phyloP scores from a whole-genome alignment of 1,139 yeast genomes.

The Debaryomyces sp. region DNA sequence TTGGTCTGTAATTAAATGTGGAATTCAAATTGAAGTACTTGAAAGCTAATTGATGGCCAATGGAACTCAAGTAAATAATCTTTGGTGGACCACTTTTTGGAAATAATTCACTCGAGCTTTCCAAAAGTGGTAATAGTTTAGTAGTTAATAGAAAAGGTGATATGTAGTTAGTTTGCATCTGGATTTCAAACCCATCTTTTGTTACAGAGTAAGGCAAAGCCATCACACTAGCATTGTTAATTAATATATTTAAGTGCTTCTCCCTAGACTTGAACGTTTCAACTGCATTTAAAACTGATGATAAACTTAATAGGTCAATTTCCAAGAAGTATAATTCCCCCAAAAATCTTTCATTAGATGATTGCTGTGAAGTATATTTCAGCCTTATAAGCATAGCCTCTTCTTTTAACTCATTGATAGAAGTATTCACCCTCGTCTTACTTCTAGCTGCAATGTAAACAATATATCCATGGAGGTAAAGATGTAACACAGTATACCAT shows the following conservation, averaged over 20 bases:
- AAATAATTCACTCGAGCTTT: conserved; percentile 30
- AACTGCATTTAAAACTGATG: conserved; percentile 61
- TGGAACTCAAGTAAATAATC: conserved; percentile 67
- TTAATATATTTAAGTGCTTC: conserved; percentile 56
- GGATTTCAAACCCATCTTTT: conserved; percentile 75
- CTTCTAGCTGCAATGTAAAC: conserved; percentile 48
- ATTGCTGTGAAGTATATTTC: conserved; percentile 13
- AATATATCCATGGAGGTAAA: conserved; percentile 45
- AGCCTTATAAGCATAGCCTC: conserved; percentile 23
- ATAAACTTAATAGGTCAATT: conserved; percentile 62
- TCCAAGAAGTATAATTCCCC: conserved; percentile 66
- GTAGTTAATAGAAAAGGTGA: conserved; percentile 75
- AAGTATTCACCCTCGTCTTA: conserved; percentile 35
- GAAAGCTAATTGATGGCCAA: conserved; percentile 65
- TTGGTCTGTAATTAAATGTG: conserved; percentile 63
- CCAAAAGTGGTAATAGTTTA: conserved; percentile 57
- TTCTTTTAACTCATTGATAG: conserved; percentile 36
- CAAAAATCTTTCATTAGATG: conserved; percentile 26
- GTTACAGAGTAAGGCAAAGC: conserved; percentile 70
- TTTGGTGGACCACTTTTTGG: conserved; percentile 49
- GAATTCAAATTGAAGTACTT: conserved; percentile 52
- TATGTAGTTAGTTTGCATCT: conserved; percentile 76
- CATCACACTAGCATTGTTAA: conserved; percentile 85
- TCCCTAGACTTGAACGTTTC: conserved; percentile 52
- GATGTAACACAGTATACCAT: conserved; percentile 42